Percentiles rank a stretch among this genome's conserved stretches.
Evolutionary conservation across 371 early-diverging fungal genomes (phyloP).

Genomic region (Actinomucor elegans): DNA sequence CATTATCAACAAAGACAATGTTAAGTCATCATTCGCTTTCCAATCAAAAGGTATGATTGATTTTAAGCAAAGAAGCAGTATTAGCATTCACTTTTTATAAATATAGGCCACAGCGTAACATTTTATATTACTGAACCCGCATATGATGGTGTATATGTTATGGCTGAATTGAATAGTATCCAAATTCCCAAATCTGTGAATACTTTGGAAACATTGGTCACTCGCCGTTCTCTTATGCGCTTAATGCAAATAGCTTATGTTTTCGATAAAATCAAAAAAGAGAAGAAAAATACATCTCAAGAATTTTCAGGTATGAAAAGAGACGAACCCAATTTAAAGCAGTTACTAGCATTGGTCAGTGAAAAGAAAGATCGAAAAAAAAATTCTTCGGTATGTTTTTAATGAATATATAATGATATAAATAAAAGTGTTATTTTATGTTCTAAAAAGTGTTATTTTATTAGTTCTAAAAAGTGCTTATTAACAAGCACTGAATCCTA

Average conservation of each 20-base stretch:
- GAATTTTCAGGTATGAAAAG: conserved; percentile 31
- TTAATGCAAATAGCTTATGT: conserved; percentile 6
- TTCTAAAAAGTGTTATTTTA: no score
- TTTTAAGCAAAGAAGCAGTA: conserved; percentile 3
- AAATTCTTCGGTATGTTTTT: conserved; percentile 3
- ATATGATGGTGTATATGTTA: conserved; percentile 1
- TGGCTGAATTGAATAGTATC: conserved; percentile 1
- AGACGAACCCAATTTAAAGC: conserved; percentile 7
- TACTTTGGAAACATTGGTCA: conserved; percentile 4
- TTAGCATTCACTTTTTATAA: conserved; percentile 5
- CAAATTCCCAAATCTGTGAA: conserved; percentile 5
- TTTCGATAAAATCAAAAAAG: conserved; percentile 8
- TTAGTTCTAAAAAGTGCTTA: no score
- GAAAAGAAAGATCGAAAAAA: conserved; percentile 1
- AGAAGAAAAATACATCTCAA: not conserved
- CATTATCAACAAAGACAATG: conserved; percentile 2
- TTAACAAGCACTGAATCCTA: no score
- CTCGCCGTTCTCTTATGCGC: not conserved
- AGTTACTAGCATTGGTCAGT: not conserved
- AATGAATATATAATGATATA: no score
- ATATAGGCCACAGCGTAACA: conserved; percentile 5
- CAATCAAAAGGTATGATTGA: conserved; percentile 11
- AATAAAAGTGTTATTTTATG: no score
- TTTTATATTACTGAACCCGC: conserved; percentile 1
- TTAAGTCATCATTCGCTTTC: conserved; percentile 3